Conservation (phyloP, 192 early-diverging fungal genomes). For the Thamnidium elegans region DNA sequence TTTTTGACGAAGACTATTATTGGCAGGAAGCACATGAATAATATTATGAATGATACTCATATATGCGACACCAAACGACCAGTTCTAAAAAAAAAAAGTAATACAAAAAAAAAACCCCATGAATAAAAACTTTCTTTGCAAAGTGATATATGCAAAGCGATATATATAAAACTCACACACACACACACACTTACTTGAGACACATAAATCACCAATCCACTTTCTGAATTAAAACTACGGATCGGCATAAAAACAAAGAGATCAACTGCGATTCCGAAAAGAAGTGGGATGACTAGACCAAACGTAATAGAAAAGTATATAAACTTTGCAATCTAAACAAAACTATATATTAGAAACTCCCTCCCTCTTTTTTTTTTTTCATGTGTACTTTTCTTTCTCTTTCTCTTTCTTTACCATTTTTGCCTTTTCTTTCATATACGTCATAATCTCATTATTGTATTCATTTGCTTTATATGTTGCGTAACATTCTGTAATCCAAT, state of each 20-base stretch:
- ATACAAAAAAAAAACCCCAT: background rate
- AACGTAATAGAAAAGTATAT: conserved; percentile 51
- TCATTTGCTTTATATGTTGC: conserved; percentile 10
- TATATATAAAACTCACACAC: too few species aligned
- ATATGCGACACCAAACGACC: conserved; percentile 69
- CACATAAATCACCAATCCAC: conserved; percentile 23
- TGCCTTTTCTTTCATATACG: conserved; percentile 18
- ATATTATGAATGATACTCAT: conserved; percentile 59
- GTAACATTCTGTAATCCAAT: conserved; percentile 28
- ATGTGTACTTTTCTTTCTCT: background rate
- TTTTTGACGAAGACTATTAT: conserved; percentile 35
- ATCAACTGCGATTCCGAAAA: conserved; percentile 68
- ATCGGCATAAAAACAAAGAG: conserved; percentile 70
- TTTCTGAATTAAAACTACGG: conserved; percentile 27
- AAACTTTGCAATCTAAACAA: conserved; percentile 35
- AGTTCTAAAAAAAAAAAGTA: conserved; percentile 49
- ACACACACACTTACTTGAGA: conserved; percentile 42
- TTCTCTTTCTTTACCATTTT: conserved; percentile 23
- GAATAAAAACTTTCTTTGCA: background rate
- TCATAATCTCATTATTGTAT: conserved; percentile 11
- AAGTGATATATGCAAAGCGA: too few species aligned
- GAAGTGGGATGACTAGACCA: conserved; percentile 66
- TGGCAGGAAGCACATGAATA: conserved; percentile 45
- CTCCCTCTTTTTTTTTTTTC: conserved; percentile 11
- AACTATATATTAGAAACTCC: background rate